Conservation (phyloP, 2,329 filamentous ascomycete species). For the Aphanocladium album region DNA sequence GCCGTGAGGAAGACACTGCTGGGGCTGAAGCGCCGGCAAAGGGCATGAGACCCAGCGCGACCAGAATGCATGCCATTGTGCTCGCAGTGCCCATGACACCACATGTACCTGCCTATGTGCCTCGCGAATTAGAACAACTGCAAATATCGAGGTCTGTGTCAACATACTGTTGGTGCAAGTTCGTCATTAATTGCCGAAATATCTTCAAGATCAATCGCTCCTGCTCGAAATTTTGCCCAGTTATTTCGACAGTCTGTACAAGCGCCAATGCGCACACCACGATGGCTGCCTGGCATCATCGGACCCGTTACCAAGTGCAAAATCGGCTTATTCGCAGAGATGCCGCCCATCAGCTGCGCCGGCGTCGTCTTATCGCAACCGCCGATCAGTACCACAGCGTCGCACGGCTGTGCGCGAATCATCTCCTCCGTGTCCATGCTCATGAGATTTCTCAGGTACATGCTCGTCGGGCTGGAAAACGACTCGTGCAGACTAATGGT, state of each 20-base stretch:
- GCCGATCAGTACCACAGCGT: conserved; percentile 63
- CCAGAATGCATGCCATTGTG: conserved; percentile 81
- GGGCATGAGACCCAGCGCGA: conserved; percentile 75
- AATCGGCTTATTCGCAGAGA: conserved; percentile 68
- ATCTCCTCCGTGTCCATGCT: conserved; percentile 78
- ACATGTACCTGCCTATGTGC: conserved; percentile 62
- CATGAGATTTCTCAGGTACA: conserved; percentile 72
- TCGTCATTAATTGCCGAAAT: conserved; percentile 67
- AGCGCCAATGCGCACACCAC: conserved; percentile 60
- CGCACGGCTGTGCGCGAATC: conserved; percentile 66
- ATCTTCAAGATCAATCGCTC: conserved; percentile 64
- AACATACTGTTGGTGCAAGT: conserved; percentile 58
- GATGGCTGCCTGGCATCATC: conserved; percentile 68
- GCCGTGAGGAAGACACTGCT: conserved; percentile 70
- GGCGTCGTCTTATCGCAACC: conserved; percentile 72
- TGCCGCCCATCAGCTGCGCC: conserved; percentile 70
- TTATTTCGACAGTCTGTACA: conserved; percentile 72
- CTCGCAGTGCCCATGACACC: conserved; percentile 91
- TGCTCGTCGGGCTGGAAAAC: conserved; percentile 66
- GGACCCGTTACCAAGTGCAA: conserved; percentile 65
- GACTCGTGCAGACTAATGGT: conserved; percentile 68
- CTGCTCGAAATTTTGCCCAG: conserved; percentile 65
- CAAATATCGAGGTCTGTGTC: neutral
- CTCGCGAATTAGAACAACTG: neutral
- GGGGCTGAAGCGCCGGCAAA: conserved; percentile 74